These are phyloP conservation scores for Carex myosuroides DNA, from an alignment of 176 grass and related monocot species.

Conservation along the genomic window DNA sequence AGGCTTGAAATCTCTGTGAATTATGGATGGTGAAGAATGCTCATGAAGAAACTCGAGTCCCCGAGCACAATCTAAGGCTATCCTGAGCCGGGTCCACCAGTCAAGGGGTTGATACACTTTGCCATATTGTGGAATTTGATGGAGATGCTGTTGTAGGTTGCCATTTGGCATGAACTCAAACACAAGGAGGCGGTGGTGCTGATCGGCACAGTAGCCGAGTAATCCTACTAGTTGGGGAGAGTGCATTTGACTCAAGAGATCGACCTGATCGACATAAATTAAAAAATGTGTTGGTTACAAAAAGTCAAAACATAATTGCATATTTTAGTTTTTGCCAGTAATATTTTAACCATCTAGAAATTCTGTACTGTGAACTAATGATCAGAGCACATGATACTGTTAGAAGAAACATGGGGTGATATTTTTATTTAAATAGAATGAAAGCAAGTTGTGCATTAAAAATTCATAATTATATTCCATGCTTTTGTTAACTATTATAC, in stretches of 20 bases:
- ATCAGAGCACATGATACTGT: constrained; percentile 20
- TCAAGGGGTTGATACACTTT: constrained; percentile 33
- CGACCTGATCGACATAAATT: constrained; percentile 40
- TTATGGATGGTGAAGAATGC: constrained; percentile 65
- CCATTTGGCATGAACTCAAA: constrained; percentile 95
- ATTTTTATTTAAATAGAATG: background rate
- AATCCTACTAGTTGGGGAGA: constrained; percentile 64
- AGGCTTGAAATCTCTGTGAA: constrained; percentile 95
- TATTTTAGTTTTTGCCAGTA: background rate
- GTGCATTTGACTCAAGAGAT: constrained; percentile 78
- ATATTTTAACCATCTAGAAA: background rate
- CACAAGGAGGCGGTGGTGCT: constrained; percentile 80
- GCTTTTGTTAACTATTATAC: background rate
- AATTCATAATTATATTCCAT: background rate
- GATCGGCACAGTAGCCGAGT: constrained; percentile 93
- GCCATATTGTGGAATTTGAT: constrained; percentile 13
- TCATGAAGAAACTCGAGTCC: constrained; percentile 94
- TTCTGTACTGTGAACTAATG: background rate
- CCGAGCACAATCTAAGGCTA: constrained; percentile 81
- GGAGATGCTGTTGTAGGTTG: constrained; percentile 78
- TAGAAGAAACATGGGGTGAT: background rate
- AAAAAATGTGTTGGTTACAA: background rate
- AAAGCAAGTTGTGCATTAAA: background rate
- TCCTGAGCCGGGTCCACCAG: constrained; percentile 71
- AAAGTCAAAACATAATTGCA: background rate